Evolutionary conservation across 176 grass and related monocot genomes (phyloP).

Genomic region (Puccinellia tenuiflora): DNA sequence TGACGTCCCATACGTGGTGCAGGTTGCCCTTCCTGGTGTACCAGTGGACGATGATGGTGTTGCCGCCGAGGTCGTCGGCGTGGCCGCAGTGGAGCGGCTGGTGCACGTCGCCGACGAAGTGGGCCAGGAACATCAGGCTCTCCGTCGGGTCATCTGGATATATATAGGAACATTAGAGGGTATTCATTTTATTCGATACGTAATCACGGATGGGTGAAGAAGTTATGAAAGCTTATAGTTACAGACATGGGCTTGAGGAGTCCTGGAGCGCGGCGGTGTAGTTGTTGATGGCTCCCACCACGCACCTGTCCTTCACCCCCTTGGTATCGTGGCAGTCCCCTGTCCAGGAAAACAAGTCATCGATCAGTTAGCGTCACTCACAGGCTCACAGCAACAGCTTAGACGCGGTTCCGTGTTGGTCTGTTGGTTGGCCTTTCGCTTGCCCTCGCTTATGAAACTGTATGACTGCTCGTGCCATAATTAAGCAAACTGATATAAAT

Average conservation of each 20-base stretch:
- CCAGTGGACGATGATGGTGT: constrained; percentile 55
- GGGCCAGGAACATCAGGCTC: constrained; percentile 63
- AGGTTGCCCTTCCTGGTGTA: constrained; percentile 62
- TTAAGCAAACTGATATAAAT: background rate
- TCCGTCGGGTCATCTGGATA: constrained; percentile 35
- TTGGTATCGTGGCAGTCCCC: constrained; percentile 60
- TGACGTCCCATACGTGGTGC: constrained; percentile 75
- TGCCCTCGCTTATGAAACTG: background rate
- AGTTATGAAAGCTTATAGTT: too few relatives aligned
- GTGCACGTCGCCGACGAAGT: constrained; percentile 70
- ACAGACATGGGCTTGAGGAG: constrained; percentile 37
- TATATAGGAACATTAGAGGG: too few relatives aligned
- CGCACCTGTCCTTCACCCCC: constrained; percentile 48
- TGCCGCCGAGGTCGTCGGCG: constrained; percentile 38
- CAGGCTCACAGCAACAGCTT: too few relatives aligned
- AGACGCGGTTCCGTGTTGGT: background rate
- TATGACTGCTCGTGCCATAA: background rate
- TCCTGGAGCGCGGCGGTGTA: constrained; percentile 49
- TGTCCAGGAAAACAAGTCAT: background rate
- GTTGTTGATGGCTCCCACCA: constrained; percentile 75
- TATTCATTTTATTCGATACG: too few relatives aligned
- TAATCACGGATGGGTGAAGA: too few relatives aligned
- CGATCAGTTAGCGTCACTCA: background rate
- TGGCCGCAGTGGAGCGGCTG: constrained; percentile 54
- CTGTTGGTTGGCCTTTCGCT: background rate